Conservation (phyloP, 805 yeast genomes). For the Candida gorgasii region DNA sequence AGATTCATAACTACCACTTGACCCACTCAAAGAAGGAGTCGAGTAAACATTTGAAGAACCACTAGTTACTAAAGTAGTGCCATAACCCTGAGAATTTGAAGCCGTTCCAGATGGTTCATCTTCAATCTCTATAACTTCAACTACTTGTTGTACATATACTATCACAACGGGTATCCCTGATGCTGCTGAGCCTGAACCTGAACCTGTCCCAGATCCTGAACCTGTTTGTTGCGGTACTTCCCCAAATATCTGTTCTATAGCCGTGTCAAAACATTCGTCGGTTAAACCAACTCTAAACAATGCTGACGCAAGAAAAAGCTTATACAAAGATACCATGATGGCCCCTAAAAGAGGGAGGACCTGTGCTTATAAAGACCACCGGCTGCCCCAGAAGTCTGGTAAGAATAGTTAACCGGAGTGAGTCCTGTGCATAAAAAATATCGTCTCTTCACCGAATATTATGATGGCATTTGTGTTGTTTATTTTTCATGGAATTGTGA, state of each 20-base stretch:
- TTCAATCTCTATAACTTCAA: conserved; percentile 5
- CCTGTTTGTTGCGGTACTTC: background rate
- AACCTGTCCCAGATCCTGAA: too few relatives aligned
- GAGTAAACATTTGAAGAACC: conserved; percentile 14
- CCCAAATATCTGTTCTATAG: conserved; percentile 3
- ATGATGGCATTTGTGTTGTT: too few relatives aligned
- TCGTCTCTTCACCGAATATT: too few relatives aligned
- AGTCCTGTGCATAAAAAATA: too few relatives aligned
- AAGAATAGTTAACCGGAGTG: too few relatives aligned
- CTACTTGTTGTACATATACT: conserved; percentile 20
- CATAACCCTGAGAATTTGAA: background rate
- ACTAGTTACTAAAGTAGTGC: conserved; percentile 22
- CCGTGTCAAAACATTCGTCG: conserved; percentile 7
- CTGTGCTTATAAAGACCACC: too few relatives aligned
- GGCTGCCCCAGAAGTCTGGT: too few relatives aligned
- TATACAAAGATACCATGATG: conserved; percentile 1
- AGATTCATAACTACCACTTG: conserved; percentile 10
- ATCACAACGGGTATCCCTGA: conserved; percentile 30
- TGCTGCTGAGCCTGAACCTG: too few relatives aligned
- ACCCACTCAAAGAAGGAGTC: conserved; percentile 19
- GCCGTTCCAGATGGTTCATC: background rate
- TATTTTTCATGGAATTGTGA: too few relatives aligned
- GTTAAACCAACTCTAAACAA: background rate
- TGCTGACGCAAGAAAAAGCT: background rate
- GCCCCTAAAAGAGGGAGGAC: background rate